phyloP scores from a whole-genome alignment of 75 land plant species.

The Picea glauca region DNA sequence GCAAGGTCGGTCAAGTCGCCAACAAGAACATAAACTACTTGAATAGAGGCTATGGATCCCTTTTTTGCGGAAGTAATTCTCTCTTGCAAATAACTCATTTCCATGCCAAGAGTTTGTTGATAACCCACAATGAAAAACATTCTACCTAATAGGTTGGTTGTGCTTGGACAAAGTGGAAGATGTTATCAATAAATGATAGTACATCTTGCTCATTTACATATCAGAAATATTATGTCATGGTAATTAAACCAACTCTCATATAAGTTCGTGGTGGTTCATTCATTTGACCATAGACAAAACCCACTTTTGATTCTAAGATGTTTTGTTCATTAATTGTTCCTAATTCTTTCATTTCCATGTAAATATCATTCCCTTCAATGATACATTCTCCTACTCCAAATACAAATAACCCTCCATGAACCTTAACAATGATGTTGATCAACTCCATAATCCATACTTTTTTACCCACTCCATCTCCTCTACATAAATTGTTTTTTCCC shows the following conservation, averaged over 20 bases:
- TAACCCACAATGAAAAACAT: too few relatives aligned
- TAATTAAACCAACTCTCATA: conserved; percentile 31
- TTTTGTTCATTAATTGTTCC: neutral
- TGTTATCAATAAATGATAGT: conserved; percentile 21
- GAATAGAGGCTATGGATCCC: too few relatives aligned
- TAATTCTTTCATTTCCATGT: conserved; percentile 11
- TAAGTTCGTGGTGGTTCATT: conserved; percentile 18
- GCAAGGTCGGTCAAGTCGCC: too few relatives aligned
- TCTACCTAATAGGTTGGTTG: neutral
- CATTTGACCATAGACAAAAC: conserved; percentile 14
- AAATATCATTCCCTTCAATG: conserved; percentile 17
- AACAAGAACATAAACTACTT: too few relatives aligned
- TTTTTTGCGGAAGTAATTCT: too few relatives aligned
- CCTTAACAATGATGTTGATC: conserved; percentile 33
- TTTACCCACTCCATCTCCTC: conserved; percentile 10
- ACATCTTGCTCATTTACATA: conserved; percentile 30
- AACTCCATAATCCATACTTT: conserved; percentile 29
- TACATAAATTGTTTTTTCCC: neutral
- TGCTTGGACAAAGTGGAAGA: conserved; percentile 10
- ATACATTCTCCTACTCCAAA: conserved; percentile 22
- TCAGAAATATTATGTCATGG: conserved; percentile 30
- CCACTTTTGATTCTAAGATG: conserved; percentile 1
- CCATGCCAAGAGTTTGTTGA: too few relatives aligned
- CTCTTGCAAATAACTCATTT: too few relatives aligned
- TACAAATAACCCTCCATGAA: conserved; percentile 23